A percentile compares a stretch with the other conserved stretches of the same genome.
Evolutionary conservation across 2,329 filamentous ascomycete species (phyloP).

Genomic region (Penicillium digitatum): DNA sequence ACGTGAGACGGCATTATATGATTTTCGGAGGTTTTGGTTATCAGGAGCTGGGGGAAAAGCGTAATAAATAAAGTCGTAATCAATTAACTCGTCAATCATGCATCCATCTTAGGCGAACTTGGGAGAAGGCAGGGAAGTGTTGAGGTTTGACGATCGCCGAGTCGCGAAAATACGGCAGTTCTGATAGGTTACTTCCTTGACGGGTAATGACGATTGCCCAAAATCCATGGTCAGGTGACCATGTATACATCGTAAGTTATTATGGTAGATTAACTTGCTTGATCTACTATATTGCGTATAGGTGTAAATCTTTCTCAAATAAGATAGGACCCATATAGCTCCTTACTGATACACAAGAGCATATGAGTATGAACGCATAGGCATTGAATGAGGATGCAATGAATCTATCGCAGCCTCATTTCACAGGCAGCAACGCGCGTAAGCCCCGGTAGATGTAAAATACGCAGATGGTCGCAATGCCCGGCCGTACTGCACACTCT

Average conservation of each 20-base stretch:
- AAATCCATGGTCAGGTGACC: neutral
- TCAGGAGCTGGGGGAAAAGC: neutral
- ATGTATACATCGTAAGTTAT: neutral
- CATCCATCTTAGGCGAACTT: slow-evolving; percentile 3
- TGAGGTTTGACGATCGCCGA: slow-evolving; percentile 14
- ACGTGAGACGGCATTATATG: slow-evolving; percentile 15
- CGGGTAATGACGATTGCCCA: neutral
- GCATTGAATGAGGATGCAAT: neutral
- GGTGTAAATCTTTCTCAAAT: neutral
- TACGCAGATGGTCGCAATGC: neutral
- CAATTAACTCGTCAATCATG: slow-evolving; percentile 13
- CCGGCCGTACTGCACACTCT: neutral
- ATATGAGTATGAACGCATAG: neutral
- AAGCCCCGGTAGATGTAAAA: neutral
- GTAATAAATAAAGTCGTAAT: slow-evolving; percentile 9
- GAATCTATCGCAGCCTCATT: neutral
- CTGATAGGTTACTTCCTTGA: slow-evolving; percentile 14
- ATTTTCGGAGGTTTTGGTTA: neutral
- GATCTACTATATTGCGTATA: neutral
- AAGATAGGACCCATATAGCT: neutral
- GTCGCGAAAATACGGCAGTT: slow-evolving; percentile 9
- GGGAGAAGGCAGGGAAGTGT: slow-evolving; percentile 8
- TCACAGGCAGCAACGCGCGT: neutral
- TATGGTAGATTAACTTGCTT: neutral
- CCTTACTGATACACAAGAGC: neutral